Conservation (phyloP, 768 basidiomycete species). For the Trametes villosa region DNA sequence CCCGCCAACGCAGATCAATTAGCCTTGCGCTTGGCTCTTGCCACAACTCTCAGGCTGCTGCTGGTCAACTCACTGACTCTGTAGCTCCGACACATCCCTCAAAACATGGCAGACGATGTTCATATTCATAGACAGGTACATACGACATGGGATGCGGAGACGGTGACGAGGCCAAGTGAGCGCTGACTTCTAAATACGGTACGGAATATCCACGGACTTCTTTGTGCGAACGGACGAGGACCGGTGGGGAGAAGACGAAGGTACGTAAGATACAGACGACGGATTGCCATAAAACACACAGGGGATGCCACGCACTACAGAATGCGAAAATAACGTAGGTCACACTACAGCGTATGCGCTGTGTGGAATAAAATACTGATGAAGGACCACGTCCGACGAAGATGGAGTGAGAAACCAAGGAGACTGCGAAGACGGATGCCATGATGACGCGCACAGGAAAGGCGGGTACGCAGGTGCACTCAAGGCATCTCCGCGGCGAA, state of each 20-base stretch:
- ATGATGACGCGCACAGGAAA: no score
- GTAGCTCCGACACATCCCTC: background rate
- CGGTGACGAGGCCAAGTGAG: background rate
- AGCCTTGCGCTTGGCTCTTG: no score
- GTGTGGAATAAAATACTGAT: constrained; percentile 5
- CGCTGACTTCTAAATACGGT: background rate
- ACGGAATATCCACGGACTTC: constrained; percentile 11
- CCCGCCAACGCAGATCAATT: no score
- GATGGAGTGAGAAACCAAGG: no score
- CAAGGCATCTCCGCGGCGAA: constrained; percentile 34
- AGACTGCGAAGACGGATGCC: no score
- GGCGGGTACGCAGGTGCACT: background rate
- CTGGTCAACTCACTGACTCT: background rate
- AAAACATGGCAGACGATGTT: no score
- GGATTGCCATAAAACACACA: background rate
- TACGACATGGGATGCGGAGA: background rate
- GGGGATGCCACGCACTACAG: background rate
- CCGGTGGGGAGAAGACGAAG: background rate
- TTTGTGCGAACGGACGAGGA: background rate
- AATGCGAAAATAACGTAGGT: constrained; percentile 13
- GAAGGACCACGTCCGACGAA: background rate
- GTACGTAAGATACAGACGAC: background rate
- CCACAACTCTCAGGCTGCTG: no score
- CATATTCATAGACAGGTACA: background rate
- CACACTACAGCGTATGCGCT: background rate